Conservation (phyloP, 129 eudicot genomes). For the Deinandra increscens region DNA sequence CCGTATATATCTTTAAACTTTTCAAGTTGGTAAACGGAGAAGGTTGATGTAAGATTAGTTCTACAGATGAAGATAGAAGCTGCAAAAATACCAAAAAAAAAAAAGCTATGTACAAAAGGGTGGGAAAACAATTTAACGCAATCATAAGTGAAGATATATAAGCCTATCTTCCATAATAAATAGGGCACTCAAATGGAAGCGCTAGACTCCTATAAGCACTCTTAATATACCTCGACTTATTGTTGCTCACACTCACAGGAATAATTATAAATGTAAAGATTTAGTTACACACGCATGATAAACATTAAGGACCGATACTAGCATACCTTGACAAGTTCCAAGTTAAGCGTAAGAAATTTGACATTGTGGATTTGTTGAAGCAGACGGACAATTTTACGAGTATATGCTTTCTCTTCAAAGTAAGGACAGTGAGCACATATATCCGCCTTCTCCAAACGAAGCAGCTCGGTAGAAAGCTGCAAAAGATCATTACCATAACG, state of each 20-base stretch:
- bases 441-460: neutral
- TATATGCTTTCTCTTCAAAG: neutral
- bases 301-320: neutral
- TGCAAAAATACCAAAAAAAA: neutral
- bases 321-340: neutral
- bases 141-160: neutral
- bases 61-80: neutral
- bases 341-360: slow-evolving; percentile 11
- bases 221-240: neutral
- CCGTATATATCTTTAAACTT: slow-evolving; percentile 11
- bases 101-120: neutral
- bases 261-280: neutral
- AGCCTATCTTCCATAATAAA: neutral
- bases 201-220: neutral
- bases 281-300: neutral
- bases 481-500: too few relatives aligned
- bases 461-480: neutral
- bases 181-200: neutral
- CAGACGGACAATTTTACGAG: neutral
- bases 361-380: slow-evolving; percentile 14
- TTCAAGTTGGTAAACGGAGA: slow-evolving; percentile 16
- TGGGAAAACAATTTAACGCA: neutral
- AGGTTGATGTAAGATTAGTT: slow-evolving; percentile 7
- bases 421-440: too few relatives aligned
- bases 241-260: neutral